These are phyloP conservation scores for Komagataella ulmi DNA, from an alignment of 805 yeast genomes.

Conservation along the genomic window DNA sequence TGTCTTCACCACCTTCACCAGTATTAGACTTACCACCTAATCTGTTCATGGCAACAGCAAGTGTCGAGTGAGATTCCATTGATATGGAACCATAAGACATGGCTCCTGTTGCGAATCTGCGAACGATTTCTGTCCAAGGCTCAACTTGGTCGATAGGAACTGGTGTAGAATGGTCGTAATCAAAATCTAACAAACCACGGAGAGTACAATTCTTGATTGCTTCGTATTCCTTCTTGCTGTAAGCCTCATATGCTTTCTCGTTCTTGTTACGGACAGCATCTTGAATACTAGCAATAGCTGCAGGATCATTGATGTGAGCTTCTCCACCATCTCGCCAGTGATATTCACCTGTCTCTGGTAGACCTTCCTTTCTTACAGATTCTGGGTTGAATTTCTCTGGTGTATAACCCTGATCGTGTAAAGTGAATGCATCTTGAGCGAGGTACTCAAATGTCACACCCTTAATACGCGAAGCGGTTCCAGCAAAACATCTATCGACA, in stretches of 20 bases:
- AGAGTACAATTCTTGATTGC: constrained; percentile 88
- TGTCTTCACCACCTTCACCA: constrained; percentile 99
- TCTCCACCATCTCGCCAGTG: constrained; percentile 99
- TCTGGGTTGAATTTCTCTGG: constrained; percentile 43
- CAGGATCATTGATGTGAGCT: constrained; percentile 87
- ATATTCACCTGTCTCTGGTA: constrained; percentile 94
- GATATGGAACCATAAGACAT: constrained; percentile 99
- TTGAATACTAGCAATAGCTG: constrained; percentile 89
- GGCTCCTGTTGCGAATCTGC: constrained; percentile 98
- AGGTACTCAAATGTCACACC: constrained; percentile 93
- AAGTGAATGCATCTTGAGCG: constrained; percentile 91
- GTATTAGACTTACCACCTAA: constrained; percentile 96
- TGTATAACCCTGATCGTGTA: constrained; percentile 78
- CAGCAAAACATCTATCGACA: constrained; percentile 89
- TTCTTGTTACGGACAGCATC: constrained; percentile 98
- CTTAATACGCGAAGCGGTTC: constrained; percentile 92
- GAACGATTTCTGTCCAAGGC: constrained; percentile 98
- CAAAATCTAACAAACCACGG: constrained; percentile 89
- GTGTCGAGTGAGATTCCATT: constrained; percentile 95
- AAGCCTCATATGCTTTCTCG: constrained; percentile 83
- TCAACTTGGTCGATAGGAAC: constrained; percentile 97
- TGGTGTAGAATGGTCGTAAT: constrained; percentile 52
- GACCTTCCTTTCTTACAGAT: constrained; percentile 54
- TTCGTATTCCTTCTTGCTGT: constrained; percentile 80
- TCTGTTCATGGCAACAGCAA: constrained; percentile 97